A percentile compares a stretch with the other conserved stretches of the same genome.
phyloP scores from a whole-genome alignment of 2,329 filamentous ascomycete genomes.

The Fusarium burgessii region DNA sequence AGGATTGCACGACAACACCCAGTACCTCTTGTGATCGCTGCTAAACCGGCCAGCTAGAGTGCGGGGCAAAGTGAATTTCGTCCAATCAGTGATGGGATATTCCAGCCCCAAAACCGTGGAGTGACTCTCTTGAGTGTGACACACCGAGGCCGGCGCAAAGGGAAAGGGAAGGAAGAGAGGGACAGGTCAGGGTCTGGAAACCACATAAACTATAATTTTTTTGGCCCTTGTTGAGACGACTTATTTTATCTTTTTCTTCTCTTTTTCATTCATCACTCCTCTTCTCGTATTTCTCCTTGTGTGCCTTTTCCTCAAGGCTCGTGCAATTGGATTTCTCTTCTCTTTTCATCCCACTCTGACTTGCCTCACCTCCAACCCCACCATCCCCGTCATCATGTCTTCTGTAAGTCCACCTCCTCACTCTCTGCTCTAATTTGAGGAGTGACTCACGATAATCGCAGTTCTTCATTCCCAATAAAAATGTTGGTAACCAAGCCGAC shows the following conservation, averaged over 20 bases:
- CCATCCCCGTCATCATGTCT: conserved; percentile 42
- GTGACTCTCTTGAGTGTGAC: conserved; percentile 38
- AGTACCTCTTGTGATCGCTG: conserved; percentile 21
- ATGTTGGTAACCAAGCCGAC: conserved; percentile 78
- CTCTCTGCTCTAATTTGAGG: conserved; percentile 27
- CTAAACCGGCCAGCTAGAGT: conserved; percentile 29
- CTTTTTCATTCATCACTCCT: background rate
- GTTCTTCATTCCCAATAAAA: conserved; percentile 83
- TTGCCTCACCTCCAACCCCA: conserved; percentile 22
- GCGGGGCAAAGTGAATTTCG: conserved; percentile 12
- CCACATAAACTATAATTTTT: conserved; percentile 20
- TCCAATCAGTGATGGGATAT: conserved; percentile 43
- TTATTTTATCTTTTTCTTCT: conserved; percentile 13
- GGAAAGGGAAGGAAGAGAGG: conserved; percentile 23
- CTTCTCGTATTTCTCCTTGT: background rate
- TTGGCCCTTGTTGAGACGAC: conserved; percentile 1
- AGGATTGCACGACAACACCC: conserved; percentile 4
- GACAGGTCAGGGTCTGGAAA: conserved; percentile 37
- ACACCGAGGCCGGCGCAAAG: conserved; percentile 47
- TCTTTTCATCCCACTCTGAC: background rate
- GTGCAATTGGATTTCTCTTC: conserved; percentile 12
- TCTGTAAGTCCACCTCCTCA: conserved; percentile 40
- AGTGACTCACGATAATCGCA: conserved; percentile 49
- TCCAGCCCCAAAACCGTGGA: conserved; percentile 36
- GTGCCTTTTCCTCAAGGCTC: background rate